phyloP scores from a whole-genome alignment of 2,329 filamentous ascomycete genomes.

The Anthostomella pinea region DNA sequence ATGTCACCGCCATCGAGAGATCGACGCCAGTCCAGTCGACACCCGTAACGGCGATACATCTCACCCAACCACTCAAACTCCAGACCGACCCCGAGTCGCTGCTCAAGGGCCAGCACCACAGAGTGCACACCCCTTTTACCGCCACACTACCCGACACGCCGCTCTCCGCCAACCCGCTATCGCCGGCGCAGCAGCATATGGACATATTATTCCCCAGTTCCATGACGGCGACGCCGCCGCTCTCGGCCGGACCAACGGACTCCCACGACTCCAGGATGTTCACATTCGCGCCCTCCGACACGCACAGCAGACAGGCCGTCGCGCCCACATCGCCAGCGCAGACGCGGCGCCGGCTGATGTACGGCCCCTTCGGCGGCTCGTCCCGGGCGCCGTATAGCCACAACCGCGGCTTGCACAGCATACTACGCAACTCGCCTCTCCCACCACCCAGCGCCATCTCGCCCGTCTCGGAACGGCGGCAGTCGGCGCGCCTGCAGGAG shows the following conservation, averaged over 20 bases:
- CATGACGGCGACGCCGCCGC: slow-evolving; percentile 58
- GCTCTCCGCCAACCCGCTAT: slow-evolving; percentile 48
- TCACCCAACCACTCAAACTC: slow-evolving; percentile 36
- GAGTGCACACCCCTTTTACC: slow-evolving; percentile 43
- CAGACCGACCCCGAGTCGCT: slow-evolving; percentile 34
- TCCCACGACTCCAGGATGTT: slow-evolving; percentile 41
- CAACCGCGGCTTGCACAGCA: slow-evolving; percentile 58
- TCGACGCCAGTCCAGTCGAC: slow-evolving; percentile 48
- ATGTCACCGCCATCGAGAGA: slow-evolving; percentile 60
- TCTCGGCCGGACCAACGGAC: slow-evolving; percentile 53
- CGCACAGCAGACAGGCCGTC: slow-evolving; percentile 13
- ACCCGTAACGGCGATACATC: slow-evolving; percentile 50
- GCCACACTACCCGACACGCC: slow-evolving; percentile 53
- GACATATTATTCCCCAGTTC: slow-evolving; percentile 51
- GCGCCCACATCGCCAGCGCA: slow-evolving; percentile 35
- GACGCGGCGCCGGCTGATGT: slow-evolving; percentile 37
- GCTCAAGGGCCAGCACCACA: slow-evolving; percentile 31
- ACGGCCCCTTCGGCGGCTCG: slow-evolving; percentile 25
- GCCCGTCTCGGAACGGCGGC: slow-evolving; percentile 51
- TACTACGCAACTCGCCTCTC: slow-evolving; percentile 64
- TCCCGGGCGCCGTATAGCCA: slow-evolving; percentile 54
- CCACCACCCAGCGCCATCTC: slow-evolving; percentile 50
- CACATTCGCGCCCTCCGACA: slow-evolving; percentile 41
- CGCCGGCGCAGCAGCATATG: slow-evolving; percentile 43
- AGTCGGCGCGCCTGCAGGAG: slow-evolving; percentile 53